Conservation (phyloP, 139 green algal species). For the Chlorella sp. region DNA sequence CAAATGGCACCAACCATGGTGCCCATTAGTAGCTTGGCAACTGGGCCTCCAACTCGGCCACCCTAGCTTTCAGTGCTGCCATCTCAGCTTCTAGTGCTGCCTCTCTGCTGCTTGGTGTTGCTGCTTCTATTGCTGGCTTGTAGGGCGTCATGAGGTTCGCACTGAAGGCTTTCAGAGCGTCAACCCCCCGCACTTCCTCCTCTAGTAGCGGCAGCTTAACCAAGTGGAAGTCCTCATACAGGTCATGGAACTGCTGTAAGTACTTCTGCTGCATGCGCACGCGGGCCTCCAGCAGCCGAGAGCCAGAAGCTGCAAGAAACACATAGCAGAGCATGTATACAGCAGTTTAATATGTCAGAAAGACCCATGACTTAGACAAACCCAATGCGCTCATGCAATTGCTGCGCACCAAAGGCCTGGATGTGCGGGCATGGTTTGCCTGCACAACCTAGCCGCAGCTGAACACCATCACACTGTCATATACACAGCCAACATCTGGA, state of each 20-base stretch:
- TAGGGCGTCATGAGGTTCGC: constrained; percentile 58
- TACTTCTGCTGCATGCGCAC: constrained; percentile 95
- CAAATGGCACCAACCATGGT: no score
- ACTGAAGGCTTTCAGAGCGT: constrained; percentile 63
- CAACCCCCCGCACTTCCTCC: constrained; percentile 76
- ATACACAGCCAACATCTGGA: no score
- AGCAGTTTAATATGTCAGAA: no score
- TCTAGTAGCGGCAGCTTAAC: constrained; percentile 82
- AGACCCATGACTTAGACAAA: no score
- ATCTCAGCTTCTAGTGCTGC: constrained; percentile 40
- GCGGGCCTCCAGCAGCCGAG: constrained; percentile 68
- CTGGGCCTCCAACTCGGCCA: constrained; percentile 25
- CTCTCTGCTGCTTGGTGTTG: constrained; percentile 2
- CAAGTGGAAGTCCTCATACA: constrained; percentile 95
- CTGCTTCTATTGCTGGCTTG: no score
- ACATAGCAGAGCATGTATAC: not conserved
- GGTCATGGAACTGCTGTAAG: constrained; percentile 82
- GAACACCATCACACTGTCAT: no score
- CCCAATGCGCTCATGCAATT: no score
- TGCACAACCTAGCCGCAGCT: no score
- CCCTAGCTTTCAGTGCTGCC: constrained; percentile 17
- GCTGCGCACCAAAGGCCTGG: no score
- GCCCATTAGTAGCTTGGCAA: no score
- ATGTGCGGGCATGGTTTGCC: no score
- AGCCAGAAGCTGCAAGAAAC: constrained; percentile 19